These are phyloP conservation scores for Backusella psychrophila DNA, from an alignment of 192 early-diverging fungal species.

Conservation along the genomic window DNA sequence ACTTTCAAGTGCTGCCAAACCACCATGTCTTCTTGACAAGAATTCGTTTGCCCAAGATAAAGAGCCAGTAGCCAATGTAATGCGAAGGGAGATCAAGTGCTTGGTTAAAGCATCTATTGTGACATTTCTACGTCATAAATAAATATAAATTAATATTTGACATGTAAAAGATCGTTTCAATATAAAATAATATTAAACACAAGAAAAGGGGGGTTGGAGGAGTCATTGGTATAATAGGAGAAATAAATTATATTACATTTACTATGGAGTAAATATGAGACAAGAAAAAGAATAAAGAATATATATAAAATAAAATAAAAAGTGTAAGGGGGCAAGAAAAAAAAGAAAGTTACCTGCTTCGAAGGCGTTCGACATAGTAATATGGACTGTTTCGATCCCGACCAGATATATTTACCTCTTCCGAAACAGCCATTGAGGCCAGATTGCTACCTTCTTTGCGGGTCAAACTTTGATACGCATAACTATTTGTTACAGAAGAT, in stretches of 20 bases:
- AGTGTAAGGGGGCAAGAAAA: not conserved
- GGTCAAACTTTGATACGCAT: constrained; percentile 15
- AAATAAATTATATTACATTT: not conserved
- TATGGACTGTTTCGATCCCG: constrained; percentile 34
- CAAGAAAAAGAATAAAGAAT: not conserved
- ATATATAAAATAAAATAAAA: not conserved
- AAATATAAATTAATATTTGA: not conserved
- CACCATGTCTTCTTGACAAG: constrained; percentile 36
- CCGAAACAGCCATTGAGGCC: not conserved
- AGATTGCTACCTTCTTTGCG: constrained; percentile 19
- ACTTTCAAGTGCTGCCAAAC: constrained; percentile 49
- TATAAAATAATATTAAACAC: not conserved
- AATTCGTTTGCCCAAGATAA: constrained; percentile 52
- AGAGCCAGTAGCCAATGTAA: constrained; percentile 42
- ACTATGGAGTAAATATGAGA: not conserved
- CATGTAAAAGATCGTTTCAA: not conserved
- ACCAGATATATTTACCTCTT: not conserved
- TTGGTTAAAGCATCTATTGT: constrained; percentile 40
- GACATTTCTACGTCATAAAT: constrained; percentile 28
- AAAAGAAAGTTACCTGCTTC: constrained; percentile 17
- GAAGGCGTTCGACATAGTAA: constrained; percentile 31
- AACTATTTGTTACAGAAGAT: not conserved
- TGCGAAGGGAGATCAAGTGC: constrained; percentile 39
- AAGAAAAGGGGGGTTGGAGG: not conserved
- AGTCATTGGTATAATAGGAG: not conserved